Conservation (phyloP, 2,329 filamentous ascomycete genomes). For the Trichoderma sp. region DNA sequence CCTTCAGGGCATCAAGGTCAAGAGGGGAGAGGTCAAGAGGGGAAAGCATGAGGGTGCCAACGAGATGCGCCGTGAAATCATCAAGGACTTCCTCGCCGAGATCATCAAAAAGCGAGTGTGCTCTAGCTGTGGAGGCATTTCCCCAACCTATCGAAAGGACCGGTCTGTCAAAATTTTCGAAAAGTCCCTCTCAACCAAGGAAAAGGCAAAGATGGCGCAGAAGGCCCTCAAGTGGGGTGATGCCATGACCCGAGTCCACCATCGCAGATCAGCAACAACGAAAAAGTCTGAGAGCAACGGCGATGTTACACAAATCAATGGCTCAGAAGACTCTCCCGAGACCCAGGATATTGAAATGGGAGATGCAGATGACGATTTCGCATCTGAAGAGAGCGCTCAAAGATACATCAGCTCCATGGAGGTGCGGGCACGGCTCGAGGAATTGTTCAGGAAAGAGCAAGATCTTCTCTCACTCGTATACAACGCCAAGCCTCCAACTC, state of each 20-base stretch:
- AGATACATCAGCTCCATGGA: conserved; percentile 81
- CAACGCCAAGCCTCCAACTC: conserved; percentile 64
- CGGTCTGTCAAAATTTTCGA: conserved; percentile 92
- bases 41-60: conserved; percentile 81
- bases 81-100: conserved; percentile 77
- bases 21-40: conserved; percentile 49
- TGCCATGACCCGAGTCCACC: conserved; percentile 54
- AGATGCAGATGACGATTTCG: conserved; percentile 30
- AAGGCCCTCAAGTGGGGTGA: conserved; percentile 65
- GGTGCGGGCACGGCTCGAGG: conserved; percentile 71
- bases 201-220: conserved; percentile 74
- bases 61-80: conserved; percentile 70
- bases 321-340: conserved; percentile 44
- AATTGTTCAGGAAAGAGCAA: conserved; percentile 84
- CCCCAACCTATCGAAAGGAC: conserved; percentile 84
- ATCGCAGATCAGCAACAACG: conserved; percentile 42
- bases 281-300: conserved; percentile 57
- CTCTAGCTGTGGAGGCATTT: conserved; percentile 64
- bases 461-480: conserved; percentile 85
- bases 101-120: conserved; percentile 72
- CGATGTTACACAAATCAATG: conserved; percentile 55
- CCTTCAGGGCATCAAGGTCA: conserved; percentile 59
- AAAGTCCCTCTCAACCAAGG: conserved; percentile 71
- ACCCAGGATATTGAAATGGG: conserved; percentile 30
- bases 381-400: conserved; percentile 43